These are phyloP conservation scores for Oryza rufipogon DNA, from an alignment of 176 grass and related monocot species.

Conservation along the genomic window DNA sequence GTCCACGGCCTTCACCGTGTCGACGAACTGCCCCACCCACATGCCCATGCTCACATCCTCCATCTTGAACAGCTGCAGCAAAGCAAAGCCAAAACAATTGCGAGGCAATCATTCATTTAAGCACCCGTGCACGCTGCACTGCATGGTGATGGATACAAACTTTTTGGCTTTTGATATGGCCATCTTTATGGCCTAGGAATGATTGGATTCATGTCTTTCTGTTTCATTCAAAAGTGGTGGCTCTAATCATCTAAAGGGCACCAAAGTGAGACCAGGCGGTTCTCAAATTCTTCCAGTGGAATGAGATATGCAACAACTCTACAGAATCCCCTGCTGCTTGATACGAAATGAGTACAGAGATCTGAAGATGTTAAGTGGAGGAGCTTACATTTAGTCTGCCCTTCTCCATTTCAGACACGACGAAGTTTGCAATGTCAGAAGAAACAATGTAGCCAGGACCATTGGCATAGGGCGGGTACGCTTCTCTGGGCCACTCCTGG, in stretches of 20 bases:
- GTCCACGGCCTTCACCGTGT: slow-evolving; percentile 20
- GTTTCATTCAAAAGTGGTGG: slow-evolving; percentile 14
- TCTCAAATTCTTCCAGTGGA: slow-evolving; percentile 17
- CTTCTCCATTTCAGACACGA: slow-evolving; percentile 54
- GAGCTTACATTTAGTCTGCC: slow-evolving; percentile 57
- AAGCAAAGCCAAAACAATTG: not conserved
- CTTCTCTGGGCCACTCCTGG: slow-evolving; percentile 67
- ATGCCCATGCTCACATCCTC: slow-evolving; percentile 85
- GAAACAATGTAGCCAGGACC: slow-evolving; percentile 75
- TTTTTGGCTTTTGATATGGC: slow-evolving; percentile 40
- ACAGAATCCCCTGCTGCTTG: slow-evolving; percentile 5
- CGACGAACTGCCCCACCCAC: slow-evolving; percentile 65
- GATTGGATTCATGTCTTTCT: slow-evolving; percentile 41
- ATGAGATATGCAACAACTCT: slow-evolving; percentile 10
- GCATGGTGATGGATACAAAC: not conserved
- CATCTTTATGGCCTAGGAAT: slow-evolving; percentile 45
- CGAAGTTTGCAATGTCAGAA: slow-evolving; percentile 65
- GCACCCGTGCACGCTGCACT: slow-evolving; percentile 32
- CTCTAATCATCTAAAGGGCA: slow-evolving; percentile 15
- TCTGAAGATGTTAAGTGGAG: not conserved
- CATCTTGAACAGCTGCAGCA: slow-evolving; percentile 74
- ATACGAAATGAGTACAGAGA: slow-evolving; percentile 6
- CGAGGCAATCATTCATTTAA: slow-evolving; percentile 44
- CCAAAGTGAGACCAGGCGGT: slow-evolving; percentile 13
- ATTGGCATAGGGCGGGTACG: slow-evolving; percentile 69